These are phyloP conservation scores for Cercophora sp. DNA, from an alignment of 495 filamentous ascomycete genomes.

Conservation along the genomic window DNA sequence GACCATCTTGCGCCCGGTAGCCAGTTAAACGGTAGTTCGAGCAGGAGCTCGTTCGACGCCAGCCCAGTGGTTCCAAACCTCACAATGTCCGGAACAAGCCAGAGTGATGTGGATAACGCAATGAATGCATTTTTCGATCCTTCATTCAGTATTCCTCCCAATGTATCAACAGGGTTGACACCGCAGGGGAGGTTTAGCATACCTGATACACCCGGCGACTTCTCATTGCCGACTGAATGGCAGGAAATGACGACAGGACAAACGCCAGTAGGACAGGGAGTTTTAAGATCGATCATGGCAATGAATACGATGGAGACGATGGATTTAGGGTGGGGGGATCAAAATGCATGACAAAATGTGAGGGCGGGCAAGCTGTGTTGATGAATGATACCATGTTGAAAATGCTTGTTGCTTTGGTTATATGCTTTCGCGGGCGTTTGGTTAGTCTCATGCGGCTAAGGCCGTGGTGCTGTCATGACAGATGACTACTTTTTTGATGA, in stretches of 20 bases:
- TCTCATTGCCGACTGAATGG: conserved; percentile 38
- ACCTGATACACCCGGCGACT: conserved; percentile 19
- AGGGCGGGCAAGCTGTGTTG: no score
- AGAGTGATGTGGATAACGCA: conserved; percentile 28
- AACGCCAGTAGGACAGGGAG: conserved; percentile 47
- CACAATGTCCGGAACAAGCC: conserved; percentile 21
- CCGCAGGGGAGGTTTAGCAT: conserved; percentile 20
- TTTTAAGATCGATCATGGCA: conserved; percentile 47
- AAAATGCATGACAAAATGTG: no score
- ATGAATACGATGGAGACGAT: conserved; percentile 44
- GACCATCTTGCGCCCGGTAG: conserved; percentile 30
- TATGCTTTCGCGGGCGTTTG: no score
- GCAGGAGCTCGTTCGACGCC: conserved; percentile 42
- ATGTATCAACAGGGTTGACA: conserved; percentile 28
- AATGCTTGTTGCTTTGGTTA: no score
- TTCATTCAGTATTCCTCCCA: conserved; percentile 19
- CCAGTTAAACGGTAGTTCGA: conserved; percentile 20
- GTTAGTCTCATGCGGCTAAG: no score
- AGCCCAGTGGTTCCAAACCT: conserved; percentile 40
- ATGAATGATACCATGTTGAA: no score
- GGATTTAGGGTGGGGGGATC: conserved; percentile 35
- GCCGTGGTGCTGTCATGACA: no score
- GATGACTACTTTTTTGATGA: no score
- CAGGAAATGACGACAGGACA: conserved; percentile 37
- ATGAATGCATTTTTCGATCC: conserved; percentile 34